phyloP scores from a whole-genome alignment of 345 rosid genomes.

The Melaleuca quinquenervia region DNA sequence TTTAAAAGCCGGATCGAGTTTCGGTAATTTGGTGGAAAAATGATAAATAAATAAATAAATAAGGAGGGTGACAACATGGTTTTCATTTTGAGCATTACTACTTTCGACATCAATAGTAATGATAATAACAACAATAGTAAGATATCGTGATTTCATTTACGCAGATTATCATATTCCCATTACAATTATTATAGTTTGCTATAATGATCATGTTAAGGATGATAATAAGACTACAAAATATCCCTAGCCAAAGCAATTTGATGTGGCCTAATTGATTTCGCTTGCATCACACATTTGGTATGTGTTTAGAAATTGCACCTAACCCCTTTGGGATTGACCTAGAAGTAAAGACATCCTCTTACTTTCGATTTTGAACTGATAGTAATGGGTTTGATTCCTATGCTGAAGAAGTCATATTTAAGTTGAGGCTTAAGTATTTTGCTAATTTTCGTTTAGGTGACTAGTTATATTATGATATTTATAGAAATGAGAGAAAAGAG shows the following conservation, averaged over 20 bases:
- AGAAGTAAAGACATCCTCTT: not conserved
- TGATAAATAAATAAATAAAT: too few species aligned
- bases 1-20: too few species aligned
- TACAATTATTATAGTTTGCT: too few species aligned
- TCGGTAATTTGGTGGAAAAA: too few species aligned
- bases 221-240: too few species aligned
- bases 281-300: not conserved
- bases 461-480: not conserved
- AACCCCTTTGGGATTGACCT: not conserved
- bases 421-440: not conserved
- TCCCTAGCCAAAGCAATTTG: not conserved
- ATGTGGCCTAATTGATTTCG: not conserved
- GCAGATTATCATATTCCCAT: too few species aligned
- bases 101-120: too few species aligned
- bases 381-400: not conserved
- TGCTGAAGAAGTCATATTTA: not conserved
- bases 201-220: too few species aligned
- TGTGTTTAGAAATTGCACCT: not conserved
- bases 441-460: not conserved
- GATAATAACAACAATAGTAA: not conserved
- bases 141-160: too few species aligned
- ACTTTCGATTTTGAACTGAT: not conserved
- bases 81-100: too few species aligned
- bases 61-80: too few species aligned
- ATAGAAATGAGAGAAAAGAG: not conserved